Evolutionary conservation across 441 rosid species (phyloP).

Genomic region (Croton setiger): DNA sequence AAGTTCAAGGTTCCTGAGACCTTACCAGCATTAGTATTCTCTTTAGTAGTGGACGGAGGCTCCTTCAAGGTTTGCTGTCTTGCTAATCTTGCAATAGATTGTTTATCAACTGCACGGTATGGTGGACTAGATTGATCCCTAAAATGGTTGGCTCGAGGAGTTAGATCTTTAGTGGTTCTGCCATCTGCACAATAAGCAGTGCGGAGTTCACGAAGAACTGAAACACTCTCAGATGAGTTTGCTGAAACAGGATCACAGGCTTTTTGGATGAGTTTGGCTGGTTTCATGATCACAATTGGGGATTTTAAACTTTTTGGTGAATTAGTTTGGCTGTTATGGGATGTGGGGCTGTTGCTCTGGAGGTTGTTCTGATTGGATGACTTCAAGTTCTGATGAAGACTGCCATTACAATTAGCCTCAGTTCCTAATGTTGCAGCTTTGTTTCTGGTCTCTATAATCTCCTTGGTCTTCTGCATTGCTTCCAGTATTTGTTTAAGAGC

Average conservation of each 20-base stretch:
- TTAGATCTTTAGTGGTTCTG: slow-evolving; percentile 43
- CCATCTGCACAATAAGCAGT: slow-evolving; percentile 31
- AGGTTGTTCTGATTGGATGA: slow-evolving; percentile 20
- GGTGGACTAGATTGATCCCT: slow-evolving; percentile 33
- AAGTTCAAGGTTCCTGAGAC: slow-evolving; percentile 42
- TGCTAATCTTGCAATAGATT: slow-evolving; percentile 22
- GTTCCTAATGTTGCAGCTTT: slow-evolving; percentile 27
- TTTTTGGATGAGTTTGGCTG: slow-evolving; percentile 40
- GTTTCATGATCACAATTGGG: slow-evolving; percentile 54
- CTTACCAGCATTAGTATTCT: slow-evolving; percentile 34
- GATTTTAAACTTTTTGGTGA: slow-evolving; percentile 47
- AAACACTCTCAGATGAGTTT: slow-evolving; percentile 27
- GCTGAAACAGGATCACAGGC: slow-evolving; percentile 27
- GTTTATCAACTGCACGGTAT: slow-evolving; percentile 35
- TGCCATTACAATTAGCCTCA: slow-evolving; percentile 30
- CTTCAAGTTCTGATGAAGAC: slow-evolving; percentile 33
- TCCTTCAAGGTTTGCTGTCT: slow-evolving; percentile 35
- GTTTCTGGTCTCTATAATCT: slow-evolving; percentile 35
- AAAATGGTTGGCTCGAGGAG: slow-evolving; percentile 36
- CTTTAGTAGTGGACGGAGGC: slow-evolving; percentile 29
- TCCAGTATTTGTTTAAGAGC: slow-evolving; percentile 87
- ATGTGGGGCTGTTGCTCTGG: slow-evolving; percentile 29
- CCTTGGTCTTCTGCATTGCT: slow-evolving; percentile 75
- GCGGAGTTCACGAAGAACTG: slow-evolving; percentile 33
- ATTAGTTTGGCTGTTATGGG: slow-evolving; percentile 29